These are phyloP conservation scores for Aureobasidium leucospermi DNA, from an alignment of 2,329 filamentous ascomycete genomes.

Conservation along the genomic window DNA sequence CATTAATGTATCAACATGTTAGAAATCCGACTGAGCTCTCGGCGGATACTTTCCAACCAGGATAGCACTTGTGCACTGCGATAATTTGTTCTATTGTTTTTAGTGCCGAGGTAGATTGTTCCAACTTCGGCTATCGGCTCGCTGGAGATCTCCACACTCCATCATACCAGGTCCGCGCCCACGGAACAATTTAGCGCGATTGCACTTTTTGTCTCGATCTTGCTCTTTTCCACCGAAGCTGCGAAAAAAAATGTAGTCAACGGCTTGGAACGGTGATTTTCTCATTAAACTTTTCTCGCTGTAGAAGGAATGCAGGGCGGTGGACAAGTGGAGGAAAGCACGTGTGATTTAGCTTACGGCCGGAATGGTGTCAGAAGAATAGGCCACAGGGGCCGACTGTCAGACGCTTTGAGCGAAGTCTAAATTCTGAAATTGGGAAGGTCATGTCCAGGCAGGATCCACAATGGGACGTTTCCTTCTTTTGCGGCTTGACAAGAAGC, in stretches of 20 bases:
- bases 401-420: neutral
- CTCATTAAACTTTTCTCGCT: neutral
- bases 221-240: neutral
- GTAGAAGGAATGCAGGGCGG: neutral
- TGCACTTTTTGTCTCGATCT: neutral
- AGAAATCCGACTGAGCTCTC: neutral
- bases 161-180: neutral
- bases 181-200: neutral
- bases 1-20: slow-evolving; percentile 5
- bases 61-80: neutral
- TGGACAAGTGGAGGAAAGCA: neutral
- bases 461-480: neutral
- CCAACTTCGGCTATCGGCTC: neutral
- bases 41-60: too few relatives aligned
- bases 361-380: neutral
- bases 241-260: neutral
- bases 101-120: neutral
- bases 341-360: neutral
- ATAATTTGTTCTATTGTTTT: neutral
- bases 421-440: neutral
- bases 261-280: neutral
- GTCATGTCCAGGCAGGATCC: neutral
- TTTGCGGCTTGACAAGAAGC: neutral
- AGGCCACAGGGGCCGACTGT: slow-evolving; percentile 6
- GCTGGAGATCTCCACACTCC: neutral